These are phyloP conservation scores for Cordyceps javanica DNA, from an alignment of 2,329 filamentous ascomycete genomes.

Conservation along the genomic window DNA sequence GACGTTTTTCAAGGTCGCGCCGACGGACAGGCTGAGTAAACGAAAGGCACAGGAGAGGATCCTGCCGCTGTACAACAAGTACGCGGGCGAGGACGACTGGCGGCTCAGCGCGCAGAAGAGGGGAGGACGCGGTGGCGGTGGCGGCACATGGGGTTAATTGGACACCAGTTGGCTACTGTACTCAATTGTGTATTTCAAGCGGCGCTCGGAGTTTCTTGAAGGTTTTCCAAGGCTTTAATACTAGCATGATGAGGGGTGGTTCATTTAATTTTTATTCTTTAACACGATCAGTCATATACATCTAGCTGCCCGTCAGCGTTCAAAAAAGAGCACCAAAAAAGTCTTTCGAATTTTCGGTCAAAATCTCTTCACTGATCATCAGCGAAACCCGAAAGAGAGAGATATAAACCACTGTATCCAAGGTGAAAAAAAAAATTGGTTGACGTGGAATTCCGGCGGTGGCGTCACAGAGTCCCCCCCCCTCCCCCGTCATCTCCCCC, in stretches of 20 bases:
- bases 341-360: too few relatives aligned
- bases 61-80: slow-evolving; percentile 90
- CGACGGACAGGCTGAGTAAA: slow-evolving; percentile 80
- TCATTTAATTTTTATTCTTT: background rate
- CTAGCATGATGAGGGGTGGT: background rate
- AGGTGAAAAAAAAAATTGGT: too few relatives aligned
- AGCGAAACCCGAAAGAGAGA: too few relatives aligned
- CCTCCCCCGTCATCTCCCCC: background rate
- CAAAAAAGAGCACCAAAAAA: too few relatives aligned
- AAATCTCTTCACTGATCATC: too few relatives aligned
- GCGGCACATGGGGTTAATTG: slow-evolving; percentile 87
- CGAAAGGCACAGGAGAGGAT: slow-evolving; percentile 91
- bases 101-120: slow-evolving; percentile 80
- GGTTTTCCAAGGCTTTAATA: background rate
- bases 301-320: too few relatives aligned
- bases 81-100: slow-evolving; percentile 91
- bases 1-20: slow-evolving; percentile 96
- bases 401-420: too few relatives aligned
- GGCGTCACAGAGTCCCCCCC: too few relatives aligned
- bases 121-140: slow-evolving; percentile 73
- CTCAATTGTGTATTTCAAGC: background rate
- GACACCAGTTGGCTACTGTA: too few relatives aligned
- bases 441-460: too few relatives aligned
- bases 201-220: background rate
- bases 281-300: background rate